A percentile compares a stretch with the other conserved stretches of the same genome.
Evolutionary conservation across 1,284 basidiomycete species (phyloP).

Genomic region (Ustilago crameri): DNA sequence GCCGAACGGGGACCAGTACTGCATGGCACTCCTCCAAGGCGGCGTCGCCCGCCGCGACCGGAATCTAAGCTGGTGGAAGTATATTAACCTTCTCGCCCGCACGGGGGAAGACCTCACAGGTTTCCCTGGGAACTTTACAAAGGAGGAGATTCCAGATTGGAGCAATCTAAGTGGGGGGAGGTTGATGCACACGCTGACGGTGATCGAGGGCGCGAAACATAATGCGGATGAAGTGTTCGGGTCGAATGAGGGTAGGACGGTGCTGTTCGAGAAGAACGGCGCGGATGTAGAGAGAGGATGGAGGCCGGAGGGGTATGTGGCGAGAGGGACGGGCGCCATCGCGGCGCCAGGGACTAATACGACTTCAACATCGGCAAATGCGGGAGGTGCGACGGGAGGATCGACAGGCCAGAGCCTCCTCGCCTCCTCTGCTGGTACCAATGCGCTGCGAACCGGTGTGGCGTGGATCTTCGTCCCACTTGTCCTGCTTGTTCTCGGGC

Average conservation of each 20-base stretch:
- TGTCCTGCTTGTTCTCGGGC: too few relatives aligned
- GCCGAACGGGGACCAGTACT: conserved; percentile 59
- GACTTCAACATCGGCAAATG: neutral
- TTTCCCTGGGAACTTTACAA: conserved; percentile 53
- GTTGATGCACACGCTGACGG: conserved; percentile 53
- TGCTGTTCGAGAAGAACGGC: conserved; percentile 49
- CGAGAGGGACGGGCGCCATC: neutral
- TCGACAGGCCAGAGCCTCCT: too few relatives aligned
- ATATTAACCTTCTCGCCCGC: conserved; percentile 60
- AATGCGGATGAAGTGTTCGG: conserved; percentile 58
- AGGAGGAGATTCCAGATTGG: conserved; percentile 58
- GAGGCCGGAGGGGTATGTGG: conserved; percentile 55
- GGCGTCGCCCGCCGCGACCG: conserved; percentile 58
- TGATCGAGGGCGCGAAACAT: conserved; percentile 60
- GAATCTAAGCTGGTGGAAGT: conserved; percentile 65
- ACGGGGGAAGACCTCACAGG: conserved; percentile 55
- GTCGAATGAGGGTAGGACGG: conserved; percentile 53
- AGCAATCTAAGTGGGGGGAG: conserved; percentile 33
- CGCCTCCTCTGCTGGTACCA: too few relatives aligned
- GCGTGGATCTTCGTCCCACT: too few relatives aligned
- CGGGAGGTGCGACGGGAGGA: neutral
- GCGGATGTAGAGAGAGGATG: conserved; percentile 56
- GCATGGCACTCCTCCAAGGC: conserved; percentile 65
- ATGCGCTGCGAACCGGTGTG: too few relatives aligned
- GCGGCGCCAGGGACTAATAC: neutral